Evolutionary conservation across 768 basidiomycete species (phyloP).

Genomic region (Tulasnella sp.): DNA sequence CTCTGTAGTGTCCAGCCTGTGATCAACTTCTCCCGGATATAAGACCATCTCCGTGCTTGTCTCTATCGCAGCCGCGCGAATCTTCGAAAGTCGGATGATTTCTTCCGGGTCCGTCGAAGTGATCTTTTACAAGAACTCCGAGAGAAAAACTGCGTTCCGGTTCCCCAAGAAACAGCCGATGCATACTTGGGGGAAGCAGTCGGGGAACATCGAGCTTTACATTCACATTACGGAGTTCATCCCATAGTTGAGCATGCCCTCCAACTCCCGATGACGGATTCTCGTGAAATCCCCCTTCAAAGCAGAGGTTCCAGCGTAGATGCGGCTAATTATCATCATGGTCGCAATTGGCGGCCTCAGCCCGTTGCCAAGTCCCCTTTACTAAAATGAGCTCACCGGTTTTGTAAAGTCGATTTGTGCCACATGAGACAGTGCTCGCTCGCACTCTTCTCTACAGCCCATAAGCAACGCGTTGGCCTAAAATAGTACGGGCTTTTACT

Average conservation of each 20-base stretch:
- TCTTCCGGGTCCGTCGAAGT: constrained; percentile 90
- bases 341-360: background rate
- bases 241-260: constrained; percentile 90
- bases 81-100: constrained; percentile 79
- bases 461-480: constrained; percentile 40
- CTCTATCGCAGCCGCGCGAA: constrained; percentile 89
- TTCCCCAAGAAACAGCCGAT: constrained; percentile 90
- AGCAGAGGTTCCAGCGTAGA: constrained; percentile 92
- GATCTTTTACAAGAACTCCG: constrained; percentile 85
- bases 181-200: constrained; percentile 96
- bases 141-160: constrained; percentile 81
- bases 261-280: constrained; percentile 92
- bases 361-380: background rate
- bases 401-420: constrained; percentile 28
- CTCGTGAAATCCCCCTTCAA: constrained; percentile 69
- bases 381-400: constrained; percentile 5
- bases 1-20: constrained; percentile 92
- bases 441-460: constrained; percentile 44
- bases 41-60: constrained; percentile 76
- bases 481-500: background rate
- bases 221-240: constrained; percentile 90
- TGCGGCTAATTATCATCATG: constrained; percentile 59
- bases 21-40: constrained; percentile 60
- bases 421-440: constrained; percentile 40
- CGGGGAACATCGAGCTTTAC: constrained; percentile 85